Conservation (phyloP, 2,329 filamentous ascomycete species). For the Ophiostoma sp. region DNA sequence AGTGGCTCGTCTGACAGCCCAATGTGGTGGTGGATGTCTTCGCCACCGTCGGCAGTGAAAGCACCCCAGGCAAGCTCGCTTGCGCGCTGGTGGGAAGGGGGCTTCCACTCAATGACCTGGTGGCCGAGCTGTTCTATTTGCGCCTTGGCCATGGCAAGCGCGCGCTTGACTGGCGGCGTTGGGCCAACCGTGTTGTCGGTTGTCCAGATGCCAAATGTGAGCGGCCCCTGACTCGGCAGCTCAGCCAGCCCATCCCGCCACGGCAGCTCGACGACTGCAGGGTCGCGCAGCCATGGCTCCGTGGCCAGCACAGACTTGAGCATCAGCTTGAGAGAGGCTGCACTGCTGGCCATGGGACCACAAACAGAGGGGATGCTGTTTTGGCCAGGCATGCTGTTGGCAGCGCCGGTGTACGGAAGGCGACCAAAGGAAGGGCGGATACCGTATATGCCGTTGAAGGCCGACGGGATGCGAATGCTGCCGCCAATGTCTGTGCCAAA, state of each 20-base stretch:
- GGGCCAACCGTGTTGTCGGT: slow-evolving; percentile 46
- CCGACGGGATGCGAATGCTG: slow-evolving; percentile 30
- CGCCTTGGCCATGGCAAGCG: slow-evolving; percentile 33
- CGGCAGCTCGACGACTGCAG: slow-evolving; percentile 56
- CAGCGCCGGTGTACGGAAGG: slow-evolving; percentile 25
- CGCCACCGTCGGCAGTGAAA: slow-evolving; percentile 33
- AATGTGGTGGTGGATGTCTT: slow-evolving; percentile 43
- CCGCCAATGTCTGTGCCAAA: slow-evolving; percentile 36
- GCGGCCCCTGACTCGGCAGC: slow-evolving; percentile 24
- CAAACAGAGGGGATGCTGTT: slow-evolving; percentile 51
- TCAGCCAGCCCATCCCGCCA: slow-evolving; percentile 43
- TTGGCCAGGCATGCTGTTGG: slow-evolving; percentile 45
- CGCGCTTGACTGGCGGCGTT: slow-evolving; percentile 54
- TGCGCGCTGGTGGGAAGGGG: slow-evolving; percentile 43
- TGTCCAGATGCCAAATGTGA: slow-evolving; percentile 52
- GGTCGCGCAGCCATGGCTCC: slow-evolving; percentile 59
- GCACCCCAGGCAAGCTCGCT: slow-evolving; percentile 36
- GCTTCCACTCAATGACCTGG: slow-evolving; percentile 47
- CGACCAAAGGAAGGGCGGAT: slow-evolving; percentile 32
- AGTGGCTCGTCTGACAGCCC: slow-evolving; percentile 50
- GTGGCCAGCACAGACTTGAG: slow-evolving; percentile 51
- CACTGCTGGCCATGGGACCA: slow-evolving; percentile 55
- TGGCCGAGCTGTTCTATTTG: slow-evolving; percentile 43
- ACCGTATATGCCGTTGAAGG: slow-evolving; percentile 32
- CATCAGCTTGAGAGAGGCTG: slow-evolving; percentile 47